phyloP scores from a whole-genome alignment of 176 grass and related monocot genomes.

The Avena insularis region DNA sequence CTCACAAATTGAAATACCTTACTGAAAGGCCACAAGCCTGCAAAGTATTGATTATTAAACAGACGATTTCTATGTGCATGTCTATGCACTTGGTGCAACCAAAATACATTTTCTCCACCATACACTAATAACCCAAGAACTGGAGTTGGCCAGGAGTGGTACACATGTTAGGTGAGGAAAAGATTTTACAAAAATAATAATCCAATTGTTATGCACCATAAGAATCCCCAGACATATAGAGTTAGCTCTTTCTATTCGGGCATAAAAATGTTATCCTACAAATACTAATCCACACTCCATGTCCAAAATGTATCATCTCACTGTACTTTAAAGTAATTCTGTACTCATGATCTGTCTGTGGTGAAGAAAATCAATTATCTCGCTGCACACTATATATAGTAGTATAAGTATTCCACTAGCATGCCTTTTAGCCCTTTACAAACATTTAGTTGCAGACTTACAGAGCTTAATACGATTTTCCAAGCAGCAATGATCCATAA shows the following conservation, averaged over 20 bases:
- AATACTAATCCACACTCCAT: conserved; percentile 9
- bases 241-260: background rate
- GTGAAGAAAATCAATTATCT: background rate
- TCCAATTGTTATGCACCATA: background rate
- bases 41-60: background rate
- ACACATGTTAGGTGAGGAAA: background rate
- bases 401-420: too few relatives aligned
- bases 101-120: background rate
- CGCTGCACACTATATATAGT: too few relatives aligned
- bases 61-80: background rate
- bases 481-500: conserved; percentile 6
- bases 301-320: background rate
- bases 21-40: conserved; percentile 16
- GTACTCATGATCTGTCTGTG: conserved; percentile 13
- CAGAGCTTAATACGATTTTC: conserved; percentile 8
- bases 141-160: background rate
- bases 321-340: background rate
- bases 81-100: background rate
- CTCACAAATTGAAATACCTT: background rate
- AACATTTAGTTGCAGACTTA: conserved; percentile 22
- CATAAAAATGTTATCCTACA: conserved; percentile 27
- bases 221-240: background rate
- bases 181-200: background rate
- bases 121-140: conserved; percentile 23
- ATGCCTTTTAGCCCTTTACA: background rate